Conservation (phyloP, 1,284 basidiomycete genomes). For the Polyporus tsugae region DNA sequence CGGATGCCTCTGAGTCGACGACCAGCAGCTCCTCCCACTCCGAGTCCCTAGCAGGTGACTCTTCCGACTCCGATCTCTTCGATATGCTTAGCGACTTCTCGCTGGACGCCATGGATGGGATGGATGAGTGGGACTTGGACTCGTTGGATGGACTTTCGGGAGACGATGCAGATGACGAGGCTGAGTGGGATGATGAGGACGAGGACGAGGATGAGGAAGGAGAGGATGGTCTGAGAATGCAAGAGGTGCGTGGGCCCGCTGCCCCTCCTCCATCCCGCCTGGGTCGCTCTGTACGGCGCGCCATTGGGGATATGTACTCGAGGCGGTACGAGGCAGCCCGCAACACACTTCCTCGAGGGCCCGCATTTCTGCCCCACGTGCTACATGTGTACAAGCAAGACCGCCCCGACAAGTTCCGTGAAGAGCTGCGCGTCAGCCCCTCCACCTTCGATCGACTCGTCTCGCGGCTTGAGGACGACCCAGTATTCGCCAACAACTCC, state of each 20-base stretch:
- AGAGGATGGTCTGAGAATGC: neutral
- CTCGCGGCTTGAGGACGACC: neutral
- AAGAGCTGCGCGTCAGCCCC: neutral
- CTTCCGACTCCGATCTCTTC: neutral
- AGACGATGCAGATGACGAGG: neutral
- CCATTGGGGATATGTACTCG: neutral
- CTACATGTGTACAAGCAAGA: neutral
- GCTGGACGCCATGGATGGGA: neutral
- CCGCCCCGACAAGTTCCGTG: neutral
- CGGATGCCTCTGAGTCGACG: neutral
- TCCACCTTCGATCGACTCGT: conserved; percentile 1
- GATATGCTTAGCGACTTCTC: neutral
- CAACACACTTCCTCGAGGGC: neutral
- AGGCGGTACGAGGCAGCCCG: neutral
- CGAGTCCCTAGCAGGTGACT: neutral
- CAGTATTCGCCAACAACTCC: neutral
- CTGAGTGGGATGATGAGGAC: neutral
- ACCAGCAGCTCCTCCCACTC: neutral
- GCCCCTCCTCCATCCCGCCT: neutral
- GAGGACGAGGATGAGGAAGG: neutral
- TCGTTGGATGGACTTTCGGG: neutral
- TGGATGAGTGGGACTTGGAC: neutral
- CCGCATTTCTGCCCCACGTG: neutral
- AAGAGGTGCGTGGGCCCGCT: neutral
- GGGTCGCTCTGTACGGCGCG: neutral